Percentiles rank a stretch among this genome's conserved stretches.
Conservation (phyloP, 2,329 filamentous ascomycete genomes). For the Hypoxylon sp. region DNA sequence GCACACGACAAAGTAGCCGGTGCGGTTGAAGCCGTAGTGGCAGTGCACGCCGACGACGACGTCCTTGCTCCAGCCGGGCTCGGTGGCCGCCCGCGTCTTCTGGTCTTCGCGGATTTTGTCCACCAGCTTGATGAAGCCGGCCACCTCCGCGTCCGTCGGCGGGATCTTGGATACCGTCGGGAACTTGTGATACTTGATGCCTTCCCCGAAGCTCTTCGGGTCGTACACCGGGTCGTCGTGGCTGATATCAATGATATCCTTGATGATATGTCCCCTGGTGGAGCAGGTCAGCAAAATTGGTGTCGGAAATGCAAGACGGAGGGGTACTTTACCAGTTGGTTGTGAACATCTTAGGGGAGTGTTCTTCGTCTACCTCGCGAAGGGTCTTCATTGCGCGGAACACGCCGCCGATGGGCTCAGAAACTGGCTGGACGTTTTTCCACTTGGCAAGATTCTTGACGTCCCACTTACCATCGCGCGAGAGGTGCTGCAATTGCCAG, state of each 20-base stretch:
- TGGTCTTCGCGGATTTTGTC: slow-evolving; percentile 70
- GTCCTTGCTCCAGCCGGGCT: slow-evolving; percentile 55
- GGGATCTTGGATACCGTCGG: slow-evolving; percentile 93
- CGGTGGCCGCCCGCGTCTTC: slow-evolving; percentile 57
- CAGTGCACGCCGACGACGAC: slow-evolving; percentile 85
- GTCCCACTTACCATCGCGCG: slow-evolving; percentile 94
- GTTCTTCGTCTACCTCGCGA: slow-evolving; percentile 85
- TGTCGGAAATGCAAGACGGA: background rate
- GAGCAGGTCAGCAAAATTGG: slow-evolving; percentile 52
- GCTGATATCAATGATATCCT: slow-evolving; percentile 88
- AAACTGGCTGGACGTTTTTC: slow-evolving; percentile 83
- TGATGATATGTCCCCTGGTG: slow-evolving; percentile 74
- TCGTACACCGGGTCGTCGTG: slow-evolving; percentile 93
- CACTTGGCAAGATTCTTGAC: slow-evolving; percentile 96
- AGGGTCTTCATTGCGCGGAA: slow-evolving; percentile 95
- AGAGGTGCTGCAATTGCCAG: slow-evolving; percentile 92
- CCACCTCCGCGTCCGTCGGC: slow-evolving; percentile 68
- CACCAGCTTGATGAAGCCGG: slow-evolving; percentile 66
- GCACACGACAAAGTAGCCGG: slow-evolving; percentile 88
- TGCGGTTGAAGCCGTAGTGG: slow-evolving; percentile 95
- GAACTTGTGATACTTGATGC: slow-evolving; percentile 84
- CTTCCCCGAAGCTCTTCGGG: slow-evolving; percentile 74
- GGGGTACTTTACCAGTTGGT: slow-evolving; percentile 45
- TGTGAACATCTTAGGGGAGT: slow-evolving; percentile 79
- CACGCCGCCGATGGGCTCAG: slow-evolving; percentile 78